These are phyloP conservation scores for Fusarium protoensiforme DNA, from an alignment of 2,329 filamentous ascomycete genomes.

Conservation along the genomic window DNA sequence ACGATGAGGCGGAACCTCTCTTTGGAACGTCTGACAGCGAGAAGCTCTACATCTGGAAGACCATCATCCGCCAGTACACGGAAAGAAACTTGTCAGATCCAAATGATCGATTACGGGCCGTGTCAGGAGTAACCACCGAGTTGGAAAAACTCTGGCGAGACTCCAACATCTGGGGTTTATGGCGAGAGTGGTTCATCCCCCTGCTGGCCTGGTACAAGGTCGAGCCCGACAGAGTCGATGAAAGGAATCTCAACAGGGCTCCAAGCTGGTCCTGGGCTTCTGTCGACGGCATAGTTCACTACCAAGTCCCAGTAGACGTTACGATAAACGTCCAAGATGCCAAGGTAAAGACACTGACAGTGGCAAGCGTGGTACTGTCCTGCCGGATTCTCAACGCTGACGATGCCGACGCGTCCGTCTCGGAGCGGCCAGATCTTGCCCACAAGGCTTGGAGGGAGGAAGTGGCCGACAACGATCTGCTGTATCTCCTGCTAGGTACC, in stretches of 20 bases:
- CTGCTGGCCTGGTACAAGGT: background rate
- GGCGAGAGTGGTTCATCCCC: background rate
- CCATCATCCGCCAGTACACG: background rate
- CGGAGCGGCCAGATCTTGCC: background rate
- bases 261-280: background rate
- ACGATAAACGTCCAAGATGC: background rate
- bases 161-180: background rate
- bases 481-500: background rate
- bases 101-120: background rate
- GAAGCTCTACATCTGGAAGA: background rate
- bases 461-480: background rate
- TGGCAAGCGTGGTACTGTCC: background rate
- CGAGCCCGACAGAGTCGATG: background rate
- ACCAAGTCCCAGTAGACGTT: background rate
- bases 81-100: background rate
- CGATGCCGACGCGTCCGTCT: background rate
- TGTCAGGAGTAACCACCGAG: background rate
- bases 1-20: background rate
- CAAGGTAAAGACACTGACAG: background rate
- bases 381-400: background rate
- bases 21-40: background rate
- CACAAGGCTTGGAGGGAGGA: background rate
- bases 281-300: background rate
- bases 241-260: background rate
- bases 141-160: background rate